A percentile compares a stretch with the other conserved stretches of the same genome.
These are phyloP conservation scores for Cylindrotheca closterium DNA, from an alignment of 108 stramenopile genomes.

Conservation along the genomic window DNA sequence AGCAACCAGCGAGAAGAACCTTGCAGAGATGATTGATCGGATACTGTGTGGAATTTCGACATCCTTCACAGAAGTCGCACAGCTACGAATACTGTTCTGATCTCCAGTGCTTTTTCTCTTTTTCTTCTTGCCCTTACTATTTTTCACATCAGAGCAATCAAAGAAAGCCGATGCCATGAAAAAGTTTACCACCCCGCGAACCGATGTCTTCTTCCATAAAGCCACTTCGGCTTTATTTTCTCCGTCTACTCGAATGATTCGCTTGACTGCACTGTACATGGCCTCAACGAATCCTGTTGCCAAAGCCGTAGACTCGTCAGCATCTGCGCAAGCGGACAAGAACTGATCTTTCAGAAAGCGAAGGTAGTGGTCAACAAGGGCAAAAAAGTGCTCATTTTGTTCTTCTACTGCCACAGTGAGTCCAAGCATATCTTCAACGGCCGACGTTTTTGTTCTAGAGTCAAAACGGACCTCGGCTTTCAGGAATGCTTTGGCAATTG, in stretches of 20 bases:
- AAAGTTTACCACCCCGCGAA: constrained; percentile 44
- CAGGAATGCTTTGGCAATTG: constrained; percentile 55
- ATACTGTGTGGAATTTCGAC: constrained; percentile 30
- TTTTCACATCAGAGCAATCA: constrained; percentile 44
- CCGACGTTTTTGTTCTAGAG: constrained; percentile 60
- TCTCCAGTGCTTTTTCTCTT: constrained; percentile 52
- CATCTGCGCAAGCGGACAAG: constrained; percentile 10
- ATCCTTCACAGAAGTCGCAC: constrained; percentile 23
- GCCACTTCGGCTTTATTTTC: constrained; percentile 5
- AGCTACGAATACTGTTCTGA: constrained; percentile 18
- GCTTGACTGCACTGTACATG: constrained; percentile 39
- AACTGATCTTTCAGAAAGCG: constrained; percentile 27
- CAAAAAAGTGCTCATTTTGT: neutral
- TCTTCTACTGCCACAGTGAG: constrained; percentile 8
- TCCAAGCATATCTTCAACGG: constrained; percentile 45
- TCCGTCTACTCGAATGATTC: constrained; percentile 15
- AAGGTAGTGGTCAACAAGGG: neutral
- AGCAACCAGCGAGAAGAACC: constrained; percentile 71
- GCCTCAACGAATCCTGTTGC: constrained; percentile 45
- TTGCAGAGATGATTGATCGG: constrained; percentile 57
- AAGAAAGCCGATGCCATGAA: constrained; percentile 77
- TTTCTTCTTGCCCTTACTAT: constrained; percentile 19
- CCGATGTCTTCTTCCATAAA: constrained; percentile 24
- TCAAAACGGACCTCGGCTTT: constrained; percentile 69
- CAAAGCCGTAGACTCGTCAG: constrained; percentile 24